Evolutionary conservation across 805 yeast species (phyloP).

Genomic region (Candida vartiovaarae): DNA sequence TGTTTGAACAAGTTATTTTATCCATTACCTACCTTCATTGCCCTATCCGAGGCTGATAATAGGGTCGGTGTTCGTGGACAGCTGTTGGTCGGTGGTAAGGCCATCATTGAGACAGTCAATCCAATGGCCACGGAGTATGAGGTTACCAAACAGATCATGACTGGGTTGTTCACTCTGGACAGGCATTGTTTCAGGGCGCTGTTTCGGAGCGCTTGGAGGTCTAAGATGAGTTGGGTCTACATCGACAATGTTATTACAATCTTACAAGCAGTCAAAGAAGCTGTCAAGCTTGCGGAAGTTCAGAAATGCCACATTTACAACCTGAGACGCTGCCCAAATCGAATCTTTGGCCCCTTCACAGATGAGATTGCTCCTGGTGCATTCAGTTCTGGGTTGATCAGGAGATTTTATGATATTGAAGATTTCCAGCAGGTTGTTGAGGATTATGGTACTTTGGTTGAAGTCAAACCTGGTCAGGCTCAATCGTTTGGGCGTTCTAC

Average conservation of each 20-base stretch:
- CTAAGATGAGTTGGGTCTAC: not conserved
- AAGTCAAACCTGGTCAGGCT: no score
- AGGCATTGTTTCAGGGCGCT: not conserved
- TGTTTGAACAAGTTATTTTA: not conserved
- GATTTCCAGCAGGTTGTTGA: no score
- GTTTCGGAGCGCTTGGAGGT: not conserved
- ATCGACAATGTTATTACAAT: not conserved
- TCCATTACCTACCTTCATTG: not conserved
- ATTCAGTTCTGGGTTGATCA: no score
- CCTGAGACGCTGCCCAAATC: no score
- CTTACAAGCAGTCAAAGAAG: not conserved
- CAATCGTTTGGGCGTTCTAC: no score
- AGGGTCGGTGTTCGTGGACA: not conserved
- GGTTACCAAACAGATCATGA: not conserved
- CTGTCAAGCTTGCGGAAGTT: no score
- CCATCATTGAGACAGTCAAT: not conserved
- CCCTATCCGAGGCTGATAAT: not conserved
- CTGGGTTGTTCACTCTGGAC: not conserved
- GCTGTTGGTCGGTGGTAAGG: not conserved
- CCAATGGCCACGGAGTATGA: not conserved
- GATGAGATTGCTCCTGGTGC: no score
- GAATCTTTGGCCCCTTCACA: no score
- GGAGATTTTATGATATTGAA: no score
- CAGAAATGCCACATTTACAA: no score
- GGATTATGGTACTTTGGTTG: no score